Conservation (phyloP, 2,329 filamentous ascomycete genomes). For the Talaromyces atroroseus region DNA sequence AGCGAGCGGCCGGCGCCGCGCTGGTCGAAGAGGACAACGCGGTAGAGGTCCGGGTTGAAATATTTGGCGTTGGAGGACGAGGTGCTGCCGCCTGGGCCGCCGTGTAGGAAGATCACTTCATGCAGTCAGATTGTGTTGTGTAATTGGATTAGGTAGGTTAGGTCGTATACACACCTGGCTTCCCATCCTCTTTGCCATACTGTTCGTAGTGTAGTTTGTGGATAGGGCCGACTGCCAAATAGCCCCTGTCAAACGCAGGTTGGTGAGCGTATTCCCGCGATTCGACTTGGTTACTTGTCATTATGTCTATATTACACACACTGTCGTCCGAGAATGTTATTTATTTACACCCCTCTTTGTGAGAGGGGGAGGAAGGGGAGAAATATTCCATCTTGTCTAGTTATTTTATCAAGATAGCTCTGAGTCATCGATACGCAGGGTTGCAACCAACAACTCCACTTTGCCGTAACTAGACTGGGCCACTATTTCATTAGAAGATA, state of each 20-base stretch:
- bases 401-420: too few relatives aligned
- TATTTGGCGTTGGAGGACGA: conserved; percentile 34
- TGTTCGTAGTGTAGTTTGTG: conserved; percentile 37
- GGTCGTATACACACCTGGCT: conserved; percentile 29
- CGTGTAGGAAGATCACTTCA: conserved; percentile 39
- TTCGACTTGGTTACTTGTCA: too few relatives aligned
- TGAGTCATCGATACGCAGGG: too few relatives aligned
- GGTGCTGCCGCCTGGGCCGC: conserved; percentile 39
- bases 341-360: too few relatives aligned
- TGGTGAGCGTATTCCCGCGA: conserved; percentile 29
- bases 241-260: conserved; percentile 29
- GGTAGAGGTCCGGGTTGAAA: conserved; percentile 43
- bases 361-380: too few relatives aligned
- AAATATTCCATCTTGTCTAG: too few relatives aligned
- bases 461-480: too few relatives aligned
- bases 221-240: conserved; percentile 27
- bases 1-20: conserved; percentile 42
- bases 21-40: conserved; percentile 45
- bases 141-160: background rate
- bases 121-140: background rate
- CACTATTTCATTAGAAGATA: too few relatives aligned
- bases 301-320: background rate
- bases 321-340: too few relatives aligned
- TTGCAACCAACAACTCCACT: too few relatives aligned
- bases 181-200: conserved; percentile 34